Evolutionary conservation across 805 yeast genomes (phyloP).

Genomic region (Ogataea pini): DNA sequence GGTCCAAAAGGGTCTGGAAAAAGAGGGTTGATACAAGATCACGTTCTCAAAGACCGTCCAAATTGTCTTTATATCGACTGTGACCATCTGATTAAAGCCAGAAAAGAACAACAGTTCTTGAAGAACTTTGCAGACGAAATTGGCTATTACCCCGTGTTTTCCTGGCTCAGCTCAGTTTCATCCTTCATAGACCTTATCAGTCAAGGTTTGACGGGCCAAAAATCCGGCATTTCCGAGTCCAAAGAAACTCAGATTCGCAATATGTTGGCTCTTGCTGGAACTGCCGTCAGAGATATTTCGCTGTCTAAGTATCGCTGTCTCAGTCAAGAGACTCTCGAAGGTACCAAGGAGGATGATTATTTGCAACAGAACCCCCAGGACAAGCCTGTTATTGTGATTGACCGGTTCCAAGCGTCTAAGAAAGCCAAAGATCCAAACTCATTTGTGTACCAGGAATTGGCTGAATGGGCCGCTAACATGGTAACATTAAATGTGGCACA

Average conservation of each 20-base stretch:
- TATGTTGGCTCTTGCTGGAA: constrained; percentile 70
- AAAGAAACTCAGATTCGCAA: constrained; percentile 80
- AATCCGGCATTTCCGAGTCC: constrained; percentile 83
- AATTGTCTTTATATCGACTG: constrained; percentile 77
- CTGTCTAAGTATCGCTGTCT: constrained; percentile 41
- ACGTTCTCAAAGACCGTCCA: constrained; percentile 59
- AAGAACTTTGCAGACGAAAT: constrained; percentile 68
- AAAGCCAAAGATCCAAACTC: constrained; percentile 58
- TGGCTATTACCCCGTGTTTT: constrained; percentile 92
- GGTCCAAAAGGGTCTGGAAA: constrained; percentile 99
- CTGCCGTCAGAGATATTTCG: constrained; percentile 71
- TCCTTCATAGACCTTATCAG: constrained; percentile 80
- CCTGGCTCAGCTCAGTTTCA: constrained; percentile 84
- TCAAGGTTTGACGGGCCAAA: constrained; percentile 92
- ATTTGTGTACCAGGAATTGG: constrained; percentile 68
- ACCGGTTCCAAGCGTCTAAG: constrained; percentile 59
- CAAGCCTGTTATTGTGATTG: constrained; percentile 84
- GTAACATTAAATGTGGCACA: constrained; percentile 82
- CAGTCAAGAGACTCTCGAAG: constrained; percentile 28
- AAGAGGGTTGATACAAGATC: constrained; percentile 69
- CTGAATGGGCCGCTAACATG: constrained; percentile 87
- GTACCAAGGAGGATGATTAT: constrained; percentile 70
- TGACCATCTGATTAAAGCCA: constrained; percentile 67
- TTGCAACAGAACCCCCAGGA: constrained; percentile 81
- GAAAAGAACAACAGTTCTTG: constrained; percentile 72